phyloP scores from a whole-genome alignment of 441 rosid species.

The Erodium texanum region DNA sequence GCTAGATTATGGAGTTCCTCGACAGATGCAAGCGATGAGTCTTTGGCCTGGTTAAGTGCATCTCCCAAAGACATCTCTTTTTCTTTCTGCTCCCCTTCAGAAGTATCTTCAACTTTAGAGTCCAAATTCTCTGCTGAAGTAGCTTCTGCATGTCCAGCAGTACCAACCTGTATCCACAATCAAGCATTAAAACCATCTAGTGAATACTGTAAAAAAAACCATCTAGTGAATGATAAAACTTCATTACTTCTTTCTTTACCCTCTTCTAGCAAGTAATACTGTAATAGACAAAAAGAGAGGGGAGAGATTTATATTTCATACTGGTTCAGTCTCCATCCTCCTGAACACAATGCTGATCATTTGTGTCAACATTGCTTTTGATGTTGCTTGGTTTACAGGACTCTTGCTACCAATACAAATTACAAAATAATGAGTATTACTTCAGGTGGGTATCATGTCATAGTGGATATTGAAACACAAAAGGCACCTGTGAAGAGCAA shows the following conservation, averaged over 20 bases:
- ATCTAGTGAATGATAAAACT: conserved; percentile 14
- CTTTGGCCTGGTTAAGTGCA: conserved; percentile 70
- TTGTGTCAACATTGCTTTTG: conserved; percentile 99
- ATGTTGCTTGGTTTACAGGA: conserved; percentile 94
- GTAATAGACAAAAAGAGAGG: conserved; percentile 10
- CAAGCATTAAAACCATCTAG: conserved; percentile 20
- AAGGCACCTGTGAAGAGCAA: conserved; percentile 86
- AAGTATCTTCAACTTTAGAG: conserved; percentile 42
- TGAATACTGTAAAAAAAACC: conserved; percentile 9
- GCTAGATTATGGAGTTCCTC: conserved; percentile 96
- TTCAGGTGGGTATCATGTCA: conserved; percentile 17
- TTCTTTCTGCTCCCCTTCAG: conserved; percentile 45
- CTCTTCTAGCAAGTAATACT: neutral
- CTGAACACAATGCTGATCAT: conserved; percentile 90
- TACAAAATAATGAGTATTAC: conserved; percentile 25
- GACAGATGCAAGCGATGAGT: conserved; percentile 74
- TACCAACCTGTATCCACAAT: conserved; percentile 49
- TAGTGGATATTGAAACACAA: conserved; percentile 14
- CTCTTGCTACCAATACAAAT: conserved; percentile 76
- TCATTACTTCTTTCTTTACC: conserved; percentile 11
- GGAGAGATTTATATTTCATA: conserved; percentile 26
- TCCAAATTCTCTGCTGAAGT: conserved; percentile 40
- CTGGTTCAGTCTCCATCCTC: conserved; percentile 95
- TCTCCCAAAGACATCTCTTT: conserved; percentile 74
- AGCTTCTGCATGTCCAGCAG: conserved; percentile 42